Base-by-base conservation (phyloP, 805 yeast species). In the Clavispora santaluciae region DNA sequence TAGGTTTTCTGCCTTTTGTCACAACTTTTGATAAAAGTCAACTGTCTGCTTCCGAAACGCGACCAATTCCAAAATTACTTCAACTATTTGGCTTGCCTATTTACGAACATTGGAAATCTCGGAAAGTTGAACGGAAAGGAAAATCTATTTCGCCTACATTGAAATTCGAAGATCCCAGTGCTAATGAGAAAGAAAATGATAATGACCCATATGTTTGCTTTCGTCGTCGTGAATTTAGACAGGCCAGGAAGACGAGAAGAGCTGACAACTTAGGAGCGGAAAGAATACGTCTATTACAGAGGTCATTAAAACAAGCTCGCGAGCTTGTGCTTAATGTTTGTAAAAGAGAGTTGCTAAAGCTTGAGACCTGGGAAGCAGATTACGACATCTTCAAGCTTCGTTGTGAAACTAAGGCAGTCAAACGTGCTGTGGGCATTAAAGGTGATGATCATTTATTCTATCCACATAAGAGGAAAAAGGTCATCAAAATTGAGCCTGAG, bases 171-270 rank as follows among this genome's bases (percentile, higher is more conserved):
- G 90, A 86, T 51, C 86, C 86, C 18, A 66, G 60, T 48, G 73
- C 73, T 6, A 78, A 78, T 41, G 93, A 87, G 44, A 89, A 89
- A 56, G 97, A 90, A 55, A 68, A 69, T 42, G 97, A 90, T 55
- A 78, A 76, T 44, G 97, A 93, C 61, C 98, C 99, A 1, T 93
- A 93, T 61, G 83, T 88, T 30, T 88, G 97, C 67, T 93, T 93
- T 71, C 78, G 99, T 55, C 81, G 96, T 51, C 83, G 99, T 61
- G 98, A 90, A 57, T 83, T 88, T 49, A 79, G 99, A 50, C 97
- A 86, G 58, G 93, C 95, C 22, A 83, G 99, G 61, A 93, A 93
- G 61, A 93, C 99, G 0, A 79, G 99, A 61, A 79, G 98, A 49
- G 86, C 96, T 0, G 99, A 93, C 66, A 77, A 86, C 24, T 86